These are phyloP conservation scores for Castanea crenata DNA, from an alignment of 306 rosid species.

Conservation along the genomic window DNA sequence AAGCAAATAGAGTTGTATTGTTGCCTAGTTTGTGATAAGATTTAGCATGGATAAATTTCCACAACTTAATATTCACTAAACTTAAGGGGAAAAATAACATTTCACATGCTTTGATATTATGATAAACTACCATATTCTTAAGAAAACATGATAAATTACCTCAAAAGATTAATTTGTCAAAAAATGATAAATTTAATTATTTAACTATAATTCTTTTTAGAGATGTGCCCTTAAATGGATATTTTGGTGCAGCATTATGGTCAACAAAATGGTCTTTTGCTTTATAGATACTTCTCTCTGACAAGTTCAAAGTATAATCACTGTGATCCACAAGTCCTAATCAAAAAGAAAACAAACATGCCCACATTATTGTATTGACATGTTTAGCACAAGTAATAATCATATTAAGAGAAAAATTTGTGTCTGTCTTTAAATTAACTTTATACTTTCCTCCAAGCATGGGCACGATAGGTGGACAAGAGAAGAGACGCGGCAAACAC, in stretches of 20 bases:
- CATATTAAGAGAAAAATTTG: neutral
- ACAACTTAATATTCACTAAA: too few relatives aligned
- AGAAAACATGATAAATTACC: too few relatives aligned
- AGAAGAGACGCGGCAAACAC: slow-evolving; percentile 14
- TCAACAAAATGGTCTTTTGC: neutral
- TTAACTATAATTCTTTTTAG: too few relatives aligned
- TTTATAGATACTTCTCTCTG: neutral
- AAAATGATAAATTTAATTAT: too few relatives aligned
- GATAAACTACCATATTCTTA: too few relatives aligned
- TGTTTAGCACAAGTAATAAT: neutral
- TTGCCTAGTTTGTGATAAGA: too few relatives aligned
- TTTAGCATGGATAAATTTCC: too few relatives aligned
- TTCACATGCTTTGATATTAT: too few relatives aligned
- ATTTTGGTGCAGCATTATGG: neutral
- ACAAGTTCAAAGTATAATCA: neutral
- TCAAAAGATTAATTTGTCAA: too few relatives aligned
- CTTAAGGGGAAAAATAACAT: too few relatives aligned
- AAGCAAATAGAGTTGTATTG: too few relatives aligned
- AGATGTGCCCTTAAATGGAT: neutral
- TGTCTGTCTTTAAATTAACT: neutral
- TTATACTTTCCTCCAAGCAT: neutral
- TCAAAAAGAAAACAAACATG: neutral
- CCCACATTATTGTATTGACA: neutral
- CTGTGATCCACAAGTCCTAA: neutral
- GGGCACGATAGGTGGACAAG: neutral